phyloP scores from a whole-genome alignment of 1,139 yeast genomes.

The Geotrichum aggregatum region DNA sequence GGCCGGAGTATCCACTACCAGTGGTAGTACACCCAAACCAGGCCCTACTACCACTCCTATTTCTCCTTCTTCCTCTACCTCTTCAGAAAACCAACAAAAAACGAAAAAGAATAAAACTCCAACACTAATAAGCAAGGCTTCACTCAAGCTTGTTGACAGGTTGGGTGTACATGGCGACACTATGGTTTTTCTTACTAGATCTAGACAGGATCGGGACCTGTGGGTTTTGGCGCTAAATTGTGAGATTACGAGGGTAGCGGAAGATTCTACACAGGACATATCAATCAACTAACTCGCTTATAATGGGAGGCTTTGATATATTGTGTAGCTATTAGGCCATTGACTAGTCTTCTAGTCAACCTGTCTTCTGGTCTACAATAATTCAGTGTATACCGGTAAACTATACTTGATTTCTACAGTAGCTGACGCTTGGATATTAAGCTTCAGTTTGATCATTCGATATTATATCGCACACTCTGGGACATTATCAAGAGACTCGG shows the following conservation, averaged over 20 bases:
- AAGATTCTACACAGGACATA: constrained; percentile 29
- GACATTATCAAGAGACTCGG: constrained; percentile 1
- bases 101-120: background rate
- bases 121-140: too few species aligned
- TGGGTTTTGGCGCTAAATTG: constrained; percentile 69
- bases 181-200: constrained; percentile 72
- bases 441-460: background rate
- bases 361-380: too few species aligned
- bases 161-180: constrained; percentile 67
- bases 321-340: too few species aligned
- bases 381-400: too few species aligned
- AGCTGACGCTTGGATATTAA: too few species aligned
- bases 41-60: background rate
- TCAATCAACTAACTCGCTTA: constrained; percentile 19
- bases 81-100: constrained; percentile 1
- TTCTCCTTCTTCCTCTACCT: constrained; percentile 6
- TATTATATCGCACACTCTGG: background rate
- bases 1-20: too few species aligned
- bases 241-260: constrained; percentile 57
- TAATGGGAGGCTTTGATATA: too few species aligned
- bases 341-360: too few species aligned
- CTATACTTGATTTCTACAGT: too few species aligned
- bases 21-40: too few species aligned
- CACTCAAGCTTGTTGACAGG: constrained; percentile 37
- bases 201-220: constrained; percentile 74